phyloP scores from a whole-genome alignment of 257 asterid species.

The Petunia secreta region DNA sequence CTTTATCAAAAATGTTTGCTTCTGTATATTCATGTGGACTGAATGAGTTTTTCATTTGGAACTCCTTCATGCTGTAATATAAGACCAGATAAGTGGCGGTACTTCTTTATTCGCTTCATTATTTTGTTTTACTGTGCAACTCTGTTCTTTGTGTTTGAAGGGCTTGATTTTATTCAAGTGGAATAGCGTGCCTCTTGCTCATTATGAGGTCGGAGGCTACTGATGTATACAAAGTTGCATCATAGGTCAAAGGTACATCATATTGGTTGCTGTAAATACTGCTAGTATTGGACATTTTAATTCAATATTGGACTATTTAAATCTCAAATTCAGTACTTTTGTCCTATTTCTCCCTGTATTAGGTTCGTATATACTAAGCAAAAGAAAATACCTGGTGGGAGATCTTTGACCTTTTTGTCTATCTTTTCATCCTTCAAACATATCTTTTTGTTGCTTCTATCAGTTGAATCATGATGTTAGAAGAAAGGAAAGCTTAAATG shows the following conservation, averaged over 20 bases:
- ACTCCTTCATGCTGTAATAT: not conserved
- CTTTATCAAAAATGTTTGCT: not conserved
- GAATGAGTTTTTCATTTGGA: not conserved
- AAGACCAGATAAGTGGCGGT: not conserved
- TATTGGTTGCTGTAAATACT: not conserved
- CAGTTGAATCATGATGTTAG: not conserved
- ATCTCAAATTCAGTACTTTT: not conserved
- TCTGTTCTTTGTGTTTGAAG: not conserved
- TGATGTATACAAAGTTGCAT: slow-evolving; percentile 6
- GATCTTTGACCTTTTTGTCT: not conserved
- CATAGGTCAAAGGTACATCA: slow-evolving; percentile 1
- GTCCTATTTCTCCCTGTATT: slow-evolving; percentile 15
- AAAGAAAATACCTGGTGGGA: not conserved
- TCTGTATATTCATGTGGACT: not conserved
- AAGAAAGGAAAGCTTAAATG: not conserved
- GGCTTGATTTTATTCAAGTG: slow-evolving; percentile 11
- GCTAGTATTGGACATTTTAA: not conserved
- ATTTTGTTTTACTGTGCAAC: not conserved
- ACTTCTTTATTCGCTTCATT: not conserved
- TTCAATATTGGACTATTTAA: slow-evolving; percentile 3
- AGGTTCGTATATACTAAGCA: not conserved
- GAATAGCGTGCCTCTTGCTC: slow-evolving; percentile 4
- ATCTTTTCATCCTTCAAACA: not conserved
- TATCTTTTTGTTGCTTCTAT: not conserved
- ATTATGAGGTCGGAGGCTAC: not conserved